Evolutionary conservation across 352 stramenopile species (phyloP).

Genomic region (Phytophthora fragariae): DNA sequence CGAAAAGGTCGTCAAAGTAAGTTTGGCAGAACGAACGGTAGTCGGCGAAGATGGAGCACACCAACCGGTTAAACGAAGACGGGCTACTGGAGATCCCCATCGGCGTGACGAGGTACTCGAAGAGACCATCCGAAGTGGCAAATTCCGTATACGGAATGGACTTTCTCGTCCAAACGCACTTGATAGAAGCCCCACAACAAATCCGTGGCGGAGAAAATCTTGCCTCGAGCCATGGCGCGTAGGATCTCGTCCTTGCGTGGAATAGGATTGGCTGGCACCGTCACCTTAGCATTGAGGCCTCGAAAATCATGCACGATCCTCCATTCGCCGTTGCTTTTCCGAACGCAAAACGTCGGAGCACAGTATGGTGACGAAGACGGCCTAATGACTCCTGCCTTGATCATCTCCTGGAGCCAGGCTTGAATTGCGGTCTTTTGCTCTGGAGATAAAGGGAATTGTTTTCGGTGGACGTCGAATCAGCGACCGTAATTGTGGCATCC

Average conservation of each 20-base stretch:
- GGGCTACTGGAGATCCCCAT: neutral
- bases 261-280: slow-evolving; percentile 12
- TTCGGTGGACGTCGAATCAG: neutral
- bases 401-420: slow-evolving; percentile 10
- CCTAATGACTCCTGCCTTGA: slow-evolving; percentile 6
- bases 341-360: slow-evolving; percentile 21
- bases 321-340: slow-evolving; percentile 12
- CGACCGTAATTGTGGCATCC: slow-evolving; percentile 8
- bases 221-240: neutral
- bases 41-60: neutral
- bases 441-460: slow-evolving; percentile 8
- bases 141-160: slow-evolving; percentile 11
- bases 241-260: slow-evolving; percentile 17
- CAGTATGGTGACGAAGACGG: slow-evolving; percentile 10
- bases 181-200: slow-evolving; percentile 19
- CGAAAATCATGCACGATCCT: slow-evolving; percentile 20
- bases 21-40: neutral
- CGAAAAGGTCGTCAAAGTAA: neutral
- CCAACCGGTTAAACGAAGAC: neutral
- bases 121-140: slow-evolving; percentile 11
- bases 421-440: slow-evolving; percentile 17
- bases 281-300: slow-evolving; percentile 8
- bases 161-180: slow-evolving; percentile 1
- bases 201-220: slow-evolving; percentile 15
- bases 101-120: slow-evolving; percentile 9